Percentiles rank a stretch among this genome's conserved stretches.
Evolutionary conservation across 768 basidiomycete genomes (phyloP).

Genomic region (Rhizopogon vinicolor): DNA sequence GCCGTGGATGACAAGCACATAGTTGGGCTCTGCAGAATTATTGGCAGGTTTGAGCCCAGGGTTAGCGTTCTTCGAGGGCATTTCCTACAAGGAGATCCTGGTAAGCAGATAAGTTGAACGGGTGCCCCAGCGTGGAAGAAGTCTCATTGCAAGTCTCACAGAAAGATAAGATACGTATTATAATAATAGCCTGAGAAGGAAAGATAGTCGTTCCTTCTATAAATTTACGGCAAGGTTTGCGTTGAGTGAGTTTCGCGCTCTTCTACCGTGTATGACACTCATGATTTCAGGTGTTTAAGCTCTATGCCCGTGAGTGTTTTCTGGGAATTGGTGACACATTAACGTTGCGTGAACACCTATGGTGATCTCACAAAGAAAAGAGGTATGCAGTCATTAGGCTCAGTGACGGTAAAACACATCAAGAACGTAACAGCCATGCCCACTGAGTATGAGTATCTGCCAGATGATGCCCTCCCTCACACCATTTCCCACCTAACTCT

Average conservation of each 20-base stretch:
- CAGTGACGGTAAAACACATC: constrained; percentile 1
- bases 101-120: neutral
- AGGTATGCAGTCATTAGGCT: neutral
- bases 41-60: constrained; percentile 2
- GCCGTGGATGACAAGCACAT: constrained; percentile 69
- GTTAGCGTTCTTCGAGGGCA: neutral
- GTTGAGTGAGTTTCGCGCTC: too few species aligned
- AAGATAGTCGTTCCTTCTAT: too few species aligned
- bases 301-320: too few species aligned
- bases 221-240: too few species aligned
- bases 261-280: too few species aligned
- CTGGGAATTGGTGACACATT: too few species aligned
- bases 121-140: too few species aligned
- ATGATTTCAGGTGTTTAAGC: too few species aligned
- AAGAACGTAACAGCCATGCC: constrained; percentile 7
- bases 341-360: too few species aligned
- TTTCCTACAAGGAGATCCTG: neutral
- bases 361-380: neutral
- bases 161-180: too few species aligned
- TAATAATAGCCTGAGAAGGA: too few species aligned
- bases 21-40: constrained; percentile 10
- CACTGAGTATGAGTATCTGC: neutral
- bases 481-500: neutral
- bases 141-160: too few species aligned
- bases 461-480: neutral